A percentile compares a stretch with the other conserved stretches of the same genome.
These are phyloP conservation scores for Entophlyctis luteolus DNA, from an alignment of 192 early-diverging fungal genomes.

Conservation along the genomic window DNA sequence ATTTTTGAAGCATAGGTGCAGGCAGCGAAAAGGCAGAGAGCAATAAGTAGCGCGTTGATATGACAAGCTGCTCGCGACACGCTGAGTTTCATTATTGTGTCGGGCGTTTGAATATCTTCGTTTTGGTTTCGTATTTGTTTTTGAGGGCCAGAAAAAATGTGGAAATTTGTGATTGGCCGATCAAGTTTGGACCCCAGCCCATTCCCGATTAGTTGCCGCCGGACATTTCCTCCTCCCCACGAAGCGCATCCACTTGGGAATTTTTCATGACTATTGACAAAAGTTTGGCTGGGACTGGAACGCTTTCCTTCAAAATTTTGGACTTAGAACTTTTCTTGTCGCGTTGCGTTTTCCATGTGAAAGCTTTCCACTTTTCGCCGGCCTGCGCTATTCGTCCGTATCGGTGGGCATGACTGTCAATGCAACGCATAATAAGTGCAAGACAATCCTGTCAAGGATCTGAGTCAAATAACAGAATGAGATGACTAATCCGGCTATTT, in stretches of 20 bases:
- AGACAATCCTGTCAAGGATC: slow-evolving; percentile 55
- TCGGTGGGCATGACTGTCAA: slow-evolving; percentile 82
- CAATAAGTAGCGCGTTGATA: background rate
- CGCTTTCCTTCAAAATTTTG: slow-evolving; percentile 71
- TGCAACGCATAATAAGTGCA: slow-evolving; percentile 79
- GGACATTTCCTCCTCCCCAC: slow-evolving; percentile 29
- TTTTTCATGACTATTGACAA: slow-evolving; percentile 83
- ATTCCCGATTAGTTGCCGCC: background rate
- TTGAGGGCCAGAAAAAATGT: background rate
- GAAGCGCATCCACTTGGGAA: slow-evolving; percentile 52
- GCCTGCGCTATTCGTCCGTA: slow-evolving; percentile 95
- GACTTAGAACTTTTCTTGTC: slow-evolving; percentile 57
- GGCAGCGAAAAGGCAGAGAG: background rate
- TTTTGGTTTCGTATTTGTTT: background rate
- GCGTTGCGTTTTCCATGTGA: slow-evolving; percentile 88
- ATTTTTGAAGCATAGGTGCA: background rate
- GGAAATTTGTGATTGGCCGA: background rate
- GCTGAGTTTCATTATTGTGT: background rate
- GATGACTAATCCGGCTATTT: slow-evolving; percentile 51
- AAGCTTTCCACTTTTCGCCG: slow-evolving; percentile 84
- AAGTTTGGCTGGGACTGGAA: slow-evolving; percentile 75
- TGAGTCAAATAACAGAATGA: too few relatives aligned
- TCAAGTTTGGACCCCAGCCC: slow-evolving; percentile 12
- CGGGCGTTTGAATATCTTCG: background rate
- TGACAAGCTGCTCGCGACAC: background rate